These are phyloP conservation scores for Fomitopsis palustris DNA, from an alignment of 1,284 basidiomycete genomes.

Conservation along the genomic window DNA sequence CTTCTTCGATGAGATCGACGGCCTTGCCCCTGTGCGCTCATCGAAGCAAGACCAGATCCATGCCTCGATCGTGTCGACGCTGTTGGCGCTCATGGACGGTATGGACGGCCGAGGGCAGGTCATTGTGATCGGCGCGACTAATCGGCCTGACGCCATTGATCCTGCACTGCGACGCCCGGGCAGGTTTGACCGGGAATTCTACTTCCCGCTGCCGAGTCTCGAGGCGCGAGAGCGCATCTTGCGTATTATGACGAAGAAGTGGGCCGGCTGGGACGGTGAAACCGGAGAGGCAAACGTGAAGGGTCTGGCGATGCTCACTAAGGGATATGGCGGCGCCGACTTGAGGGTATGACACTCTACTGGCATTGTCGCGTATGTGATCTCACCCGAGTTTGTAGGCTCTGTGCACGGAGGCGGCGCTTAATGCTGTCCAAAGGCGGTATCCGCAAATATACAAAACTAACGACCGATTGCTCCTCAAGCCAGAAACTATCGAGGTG, in stretches of 20 bases:
- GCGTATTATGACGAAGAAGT: constrained; percentile 87
- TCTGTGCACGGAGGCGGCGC: constrained; percentile 91
- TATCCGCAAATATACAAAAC: constrained; percentile 99
- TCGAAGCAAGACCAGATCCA: constrained; percentile 99
- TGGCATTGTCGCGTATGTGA: neutral
- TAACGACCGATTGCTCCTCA: constrained; percentile 79
- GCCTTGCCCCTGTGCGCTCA: constrained; percentile 94
- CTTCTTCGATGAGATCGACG: constrained; percentile 99
- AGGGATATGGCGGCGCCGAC: constrained; percentile 98
- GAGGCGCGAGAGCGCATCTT: constrained; percentile 89
- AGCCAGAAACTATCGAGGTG: constrained; percentile 85
- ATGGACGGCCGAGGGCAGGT: constrained; percentile 99
- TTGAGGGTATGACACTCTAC: constrained; percentile 61
- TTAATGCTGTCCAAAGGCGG: constrained; percentile 93
- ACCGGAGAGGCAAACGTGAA: constrained; percentile 54
- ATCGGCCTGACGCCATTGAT: constrained; percentile 95
- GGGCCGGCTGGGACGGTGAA: constrained; percentile 81
- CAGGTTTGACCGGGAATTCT: constrained; percentile 97
- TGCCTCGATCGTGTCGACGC: constrained; percentile 94
- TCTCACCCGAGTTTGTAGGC: constrained; percentile 48
- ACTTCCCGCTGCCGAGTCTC: constrained; percentile 88
- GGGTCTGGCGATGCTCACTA: constrained; percentile 86
- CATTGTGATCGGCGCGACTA: constrained; percentile 98
- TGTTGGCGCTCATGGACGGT: constrained; percentile 98
- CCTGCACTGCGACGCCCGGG: constrained; percentile 94